These are phyloP conservation scores for Coemansia sp. DNA, from an alignment of 192 early-diverging fungal genomes.

Conservation along the genomic window DNA sequence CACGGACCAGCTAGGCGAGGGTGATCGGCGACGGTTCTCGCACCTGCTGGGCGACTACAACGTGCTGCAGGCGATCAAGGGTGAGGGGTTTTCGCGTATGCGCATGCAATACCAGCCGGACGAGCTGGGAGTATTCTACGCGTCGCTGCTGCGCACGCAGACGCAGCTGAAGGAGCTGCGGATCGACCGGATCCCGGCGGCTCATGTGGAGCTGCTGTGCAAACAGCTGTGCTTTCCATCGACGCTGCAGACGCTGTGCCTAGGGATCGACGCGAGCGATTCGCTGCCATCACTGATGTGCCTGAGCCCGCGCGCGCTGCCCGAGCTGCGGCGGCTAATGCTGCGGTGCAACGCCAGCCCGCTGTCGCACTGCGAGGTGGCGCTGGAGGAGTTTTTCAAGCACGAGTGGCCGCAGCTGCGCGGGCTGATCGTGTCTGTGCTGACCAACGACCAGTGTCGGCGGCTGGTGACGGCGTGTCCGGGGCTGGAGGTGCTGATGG, in stretches of 20 bases:
- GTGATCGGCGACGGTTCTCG: slow-evolving; percentile 43
- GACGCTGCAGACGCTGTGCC: slow-evolving; percentile 48
- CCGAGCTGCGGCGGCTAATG: slow-evolving; percentile 48
- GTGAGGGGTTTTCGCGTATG: slow-evolving; percentile 37
- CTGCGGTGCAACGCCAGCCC: slow-evolving; percentile 50
- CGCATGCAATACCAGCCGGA: slow-evolving; percentile 56
- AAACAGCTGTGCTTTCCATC: slow-evolving; percentile 53
- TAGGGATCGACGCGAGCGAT: slow-evolving; percentile 51
- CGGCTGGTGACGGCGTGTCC: slow-evolving; percentile 35
- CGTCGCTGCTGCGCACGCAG: slow-evolving; percentile 50
- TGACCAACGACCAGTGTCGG: slow-evolving; percentile 50
- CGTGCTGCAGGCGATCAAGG: slow-evolving; percentile 42
- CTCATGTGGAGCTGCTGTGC: slow-evolving; percentile 42
- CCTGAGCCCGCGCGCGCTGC: slow-evolving; percentile 47
- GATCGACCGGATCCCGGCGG: slow-evolving; percentile 46
- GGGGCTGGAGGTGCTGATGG: slow-evolving; percentile 48
- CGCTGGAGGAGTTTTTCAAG: slow-evolving; percentile 44
- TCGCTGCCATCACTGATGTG: slow-evolving; percentile 42
- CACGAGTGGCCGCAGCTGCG: slow-evolving; percentile 51
- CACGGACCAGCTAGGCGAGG: slow-evolving; percentile 37
- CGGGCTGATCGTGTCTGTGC: slow-evolving; percentile 47
- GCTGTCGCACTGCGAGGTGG: slow-evolving; percentile 40
- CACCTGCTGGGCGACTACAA: slow-evolving; percentile 54
- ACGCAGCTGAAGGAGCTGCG: slow-evolving; percentile 47
- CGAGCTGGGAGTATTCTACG: slow-evolving; percentile 55